Base-by-base conservation (phyloP, 441 rosid species). In the Erodium chrysanthum region DNA sequence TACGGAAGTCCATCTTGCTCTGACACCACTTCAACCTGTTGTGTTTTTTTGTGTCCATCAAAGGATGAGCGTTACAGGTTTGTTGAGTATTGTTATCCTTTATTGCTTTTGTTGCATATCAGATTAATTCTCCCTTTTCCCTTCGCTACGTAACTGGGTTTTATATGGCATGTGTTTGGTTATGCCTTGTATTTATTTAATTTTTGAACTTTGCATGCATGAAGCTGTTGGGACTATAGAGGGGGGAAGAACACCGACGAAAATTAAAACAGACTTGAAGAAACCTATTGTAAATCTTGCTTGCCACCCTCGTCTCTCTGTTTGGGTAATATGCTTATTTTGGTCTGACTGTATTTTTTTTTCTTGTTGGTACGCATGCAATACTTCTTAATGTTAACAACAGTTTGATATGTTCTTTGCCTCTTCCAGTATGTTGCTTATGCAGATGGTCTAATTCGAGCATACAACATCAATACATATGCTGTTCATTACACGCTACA, bases 51-150 rank as follows among this genome's bases (percentile, higher is more conserved):
- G 98, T 76, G 92, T 92, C 78, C 96, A 86, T 37, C 77, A 84
- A 74, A 81, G 97, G 80, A 90, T 95, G 98, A 95, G 97, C 75
- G 99, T 95, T 20, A 90, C 99, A 78, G 97, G 99, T 94, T 73
- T 1, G 77, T 59, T 3, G 3, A 56, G 20, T 22, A n/a, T 22
- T 20, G 15, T 35, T 18, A 46, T 27, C 50, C 31, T 56, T 56
- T 52, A 64, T 33, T n/a, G n/a, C 6, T 31, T 27, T 27, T 40
- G 15, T 63, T 63, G 14, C 33, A 10, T 20, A 22, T 59, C 14
- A 22, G 64, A 22, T 23, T 23, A 4, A 23, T 59, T 58, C 64
- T 23, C 15, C 15, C 7, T 22, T 59, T 23, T 25, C 14, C 14
- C 64, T 3, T 25, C 4, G 12, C 33, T 10, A 59, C 23, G n/a